Percentiles rank a stretch among this genome's conserved stretches.
Conservation (phyloP, 306 rosid genomes). For the Vigna hirtella region DNA sequence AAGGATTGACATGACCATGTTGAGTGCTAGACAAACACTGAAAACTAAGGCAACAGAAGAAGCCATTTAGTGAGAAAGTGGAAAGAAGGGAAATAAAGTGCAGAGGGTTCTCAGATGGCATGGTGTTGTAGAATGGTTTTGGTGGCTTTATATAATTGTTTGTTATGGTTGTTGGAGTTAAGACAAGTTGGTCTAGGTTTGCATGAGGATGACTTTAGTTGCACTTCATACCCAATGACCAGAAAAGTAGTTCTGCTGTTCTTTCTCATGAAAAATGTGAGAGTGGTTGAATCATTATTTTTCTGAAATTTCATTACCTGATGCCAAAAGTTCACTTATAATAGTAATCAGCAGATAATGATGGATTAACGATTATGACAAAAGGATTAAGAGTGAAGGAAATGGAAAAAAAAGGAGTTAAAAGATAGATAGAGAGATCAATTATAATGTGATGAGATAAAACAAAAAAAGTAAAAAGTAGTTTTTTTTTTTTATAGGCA, state of each 20-base stretch:
- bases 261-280: not conserved
- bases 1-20: conserved; percentile 54
- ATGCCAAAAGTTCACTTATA: not conserved
- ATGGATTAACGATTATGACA: not conserved
- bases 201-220: conserved; percentile 60
- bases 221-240: conserved; percentile 67
- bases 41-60: conserved; percentile 45
- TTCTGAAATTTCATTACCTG: conserved; percentile 36
- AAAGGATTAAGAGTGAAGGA: not conserved
- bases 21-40: conserved; percentile 47
- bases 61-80: conserved; percentile 56
- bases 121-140: conserved; percentile 6
- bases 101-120: not conserved
- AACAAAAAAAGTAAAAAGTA: too few species aligned
- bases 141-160: conserved; percentile 51
- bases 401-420: not conserved
- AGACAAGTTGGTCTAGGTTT: conserved; percentile 47
- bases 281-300: conserved; percentile 49
- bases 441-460: too few species aligned
- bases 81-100: not conserved
- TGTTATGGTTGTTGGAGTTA: conserved; percentile 62
- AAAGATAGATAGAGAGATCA: not conserved
- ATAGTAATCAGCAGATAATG: not conserved
- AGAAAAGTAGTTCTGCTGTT: conserved; percentile 27
- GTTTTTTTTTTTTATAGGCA: too few species aligned